A percentile compares a stretch with the other conserved stretches of the same genome.
phyloP scores from a whole-genome alignment of 805 yeast species.

The Candida jianshihensis region DNA sequence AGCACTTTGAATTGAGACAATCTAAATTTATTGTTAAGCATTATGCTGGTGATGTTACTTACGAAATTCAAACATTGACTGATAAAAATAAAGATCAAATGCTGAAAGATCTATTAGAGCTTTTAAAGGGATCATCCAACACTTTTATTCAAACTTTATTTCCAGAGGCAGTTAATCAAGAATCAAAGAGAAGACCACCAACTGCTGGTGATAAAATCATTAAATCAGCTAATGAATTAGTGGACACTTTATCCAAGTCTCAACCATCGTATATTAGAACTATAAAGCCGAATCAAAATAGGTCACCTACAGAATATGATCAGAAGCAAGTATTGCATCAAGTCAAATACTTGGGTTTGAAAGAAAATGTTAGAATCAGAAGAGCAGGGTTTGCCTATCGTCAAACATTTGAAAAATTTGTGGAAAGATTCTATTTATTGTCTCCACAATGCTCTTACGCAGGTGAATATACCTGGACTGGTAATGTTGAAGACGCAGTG shows the following conservation, averaged over 20 bases:
- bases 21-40: constrained; percentile 87
- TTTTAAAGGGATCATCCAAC: constrained; percentile 67
- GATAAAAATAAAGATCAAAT: constrained; percentile 95
- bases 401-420: constrained; percentile 93
- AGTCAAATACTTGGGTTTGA: constrained; percentile 89
- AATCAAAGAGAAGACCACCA: constrained; percentile 78
- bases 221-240: constrained; percentile 81
- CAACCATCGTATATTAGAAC: constrained; percentile 96
- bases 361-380: constrained; percentile 94
- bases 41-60: constrained; percentile 97
- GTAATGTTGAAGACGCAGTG: constrained; percentile 50
- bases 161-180: constrained; percentile 60
- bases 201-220: constrained; percentile 96
- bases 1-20: constrained; percentile 84
- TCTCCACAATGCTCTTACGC: constrained; percentile 93
- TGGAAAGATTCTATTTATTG: constrained; percentile 83
- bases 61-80: constrained; percentile 84
- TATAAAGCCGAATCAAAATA: constrained; percentile 92
- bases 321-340: constrained; percentile 88
- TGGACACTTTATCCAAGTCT: constrained; percentile 83
- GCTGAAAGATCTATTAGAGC: constrained; percentile 78
- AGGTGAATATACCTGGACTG: constrained; percentile 63
- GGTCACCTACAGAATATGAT: constrained; percentile 86
- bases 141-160: constrained; percentile 51
- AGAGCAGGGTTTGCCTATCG: constrained; percentile 99